These are phyloP conservation scores for Trichoderma brevicompactum DNA, from an alignment of 2,329 filamentous ascomycete species.

Conservation along the genomic window DNA sequence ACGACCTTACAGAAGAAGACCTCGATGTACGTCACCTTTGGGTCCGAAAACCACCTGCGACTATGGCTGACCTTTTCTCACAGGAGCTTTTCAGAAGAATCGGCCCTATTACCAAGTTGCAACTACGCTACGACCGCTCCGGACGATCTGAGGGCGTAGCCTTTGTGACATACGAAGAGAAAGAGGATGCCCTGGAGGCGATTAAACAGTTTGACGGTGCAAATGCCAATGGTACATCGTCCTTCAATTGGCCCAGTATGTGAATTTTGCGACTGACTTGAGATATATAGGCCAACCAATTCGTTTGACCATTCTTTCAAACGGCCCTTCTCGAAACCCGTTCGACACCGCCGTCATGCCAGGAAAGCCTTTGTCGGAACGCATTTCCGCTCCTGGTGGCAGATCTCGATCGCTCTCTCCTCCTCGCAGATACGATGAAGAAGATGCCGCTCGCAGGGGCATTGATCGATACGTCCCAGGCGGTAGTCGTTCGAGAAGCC, in stretches of 20 bases:
- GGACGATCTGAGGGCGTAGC: constrained; percentile 86
- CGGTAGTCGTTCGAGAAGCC: constrained; percentile 61
- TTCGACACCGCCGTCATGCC: constrained; percentile 61
- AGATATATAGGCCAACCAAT: constrained; percentile 72
- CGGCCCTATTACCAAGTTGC: constrained; percentile 69
- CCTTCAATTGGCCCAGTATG: background rate
- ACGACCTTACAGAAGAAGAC: constrained; percentile 85
- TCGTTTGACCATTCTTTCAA: constrained; percentile 67
- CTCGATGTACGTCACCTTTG: constrained; percentile 62
- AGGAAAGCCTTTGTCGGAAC: constrained; percentile 62
- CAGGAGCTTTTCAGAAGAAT: constrained; percentile 83
- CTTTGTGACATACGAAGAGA: constrained; percentile 76
- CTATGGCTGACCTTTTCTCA: constrained; percentile 33
- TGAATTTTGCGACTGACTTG: background rate
- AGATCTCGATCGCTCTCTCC: constrained; percentile 68
- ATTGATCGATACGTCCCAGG: constrained; percentile 83
- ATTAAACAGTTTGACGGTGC: constrained; percentile 84
- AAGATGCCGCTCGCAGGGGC: constrained; percentile 65
- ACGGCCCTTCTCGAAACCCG: constrained; percentile 56
- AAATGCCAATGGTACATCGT: constrained; percentile 73
- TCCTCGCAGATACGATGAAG: constrained; percentile 51
- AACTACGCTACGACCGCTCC: constrained; percentile 82
- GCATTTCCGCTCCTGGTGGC: constrained; percentile 59
- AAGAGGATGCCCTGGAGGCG: constrained; percentile 73
- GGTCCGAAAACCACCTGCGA: constrained; percentile 17